A percentile compares a stretch with the other conserved stretches of the same genome.
These are phyloP conservation scores for Chionographis japonica DNA, from an alignment of 106 monocot genomes.

Conservation along the genomic window DNA sequence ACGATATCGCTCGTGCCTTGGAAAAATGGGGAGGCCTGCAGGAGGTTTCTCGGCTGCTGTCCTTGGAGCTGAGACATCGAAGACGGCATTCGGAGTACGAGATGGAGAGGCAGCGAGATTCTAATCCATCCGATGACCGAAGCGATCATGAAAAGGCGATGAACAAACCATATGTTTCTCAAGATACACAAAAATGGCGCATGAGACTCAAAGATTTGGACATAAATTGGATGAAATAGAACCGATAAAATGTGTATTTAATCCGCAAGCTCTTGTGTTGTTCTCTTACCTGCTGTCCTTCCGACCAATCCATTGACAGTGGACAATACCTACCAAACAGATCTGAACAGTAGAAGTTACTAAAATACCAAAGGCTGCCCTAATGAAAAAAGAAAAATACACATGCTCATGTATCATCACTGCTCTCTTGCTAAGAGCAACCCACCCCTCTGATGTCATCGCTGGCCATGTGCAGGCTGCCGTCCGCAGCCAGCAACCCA, in stretches of 20 bases:
- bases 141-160: constrained; percentile 17
- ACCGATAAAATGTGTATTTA: not conserved
- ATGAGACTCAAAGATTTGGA: constrained; percentile 76
- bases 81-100: constrained; percentile 21
- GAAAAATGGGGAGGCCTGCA: constrained; percentile 98
- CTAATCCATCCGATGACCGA: constrained; percentile 1
- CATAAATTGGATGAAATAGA: constrained; percentile 71
- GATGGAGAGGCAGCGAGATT: constrained; percentile 14
- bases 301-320: no score
- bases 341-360: no score
- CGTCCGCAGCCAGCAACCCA: no score
- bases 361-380: no score
- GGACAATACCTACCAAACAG: no score
- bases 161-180: constrained; percentile 35
- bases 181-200: constrained; percentile 84
- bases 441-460: no score
- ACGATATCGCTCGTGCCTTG: constrained; percentile 92
- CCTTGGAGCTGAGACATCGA: constrained; percentile 59
- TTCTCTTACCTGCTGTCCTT: not conserved
- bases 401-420: no score
- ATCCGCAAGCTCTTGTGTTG: constrained; percentile 15
- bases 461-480: no score
- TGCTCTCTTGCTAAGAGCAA: no score
- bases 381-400: no score
- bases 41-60: constrained; percentile 85